phyloP scores from a whole-genome alignment of 129 eudicot species.

The Tagetes erecta region DNA sequence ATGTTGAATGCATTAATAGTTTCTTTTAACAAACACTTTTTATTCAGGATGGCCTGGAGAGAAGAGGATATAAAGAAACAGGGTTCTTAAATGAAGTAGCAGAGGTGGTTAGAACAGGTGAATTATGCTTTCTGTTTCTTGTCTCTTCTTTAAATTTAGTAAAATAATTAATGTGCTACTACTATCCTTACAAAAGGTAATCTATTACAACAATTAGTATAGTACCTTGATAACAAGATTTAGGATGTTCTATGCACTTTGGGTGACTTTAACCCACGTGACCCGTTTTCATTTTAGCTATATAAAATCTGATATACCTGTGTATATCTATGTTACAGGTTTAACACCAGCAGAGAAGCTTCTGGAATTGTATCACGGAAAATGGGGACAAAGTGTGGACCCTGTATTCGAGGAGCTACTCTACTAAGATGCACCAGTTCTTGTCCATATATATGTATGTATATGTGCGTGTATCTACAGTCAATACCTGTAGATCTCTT shows the following conservation, averaged over 20 bases:
- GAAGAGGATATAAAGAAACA: constrained; percentile 92
- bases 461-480: neutral
- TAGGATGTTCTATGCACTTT: neutral
- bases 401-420: constrained; percentile 88
- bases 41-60: constrained; percentile 89
- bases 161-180: neutral
- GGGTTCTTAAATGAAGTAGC: constrained; percentile 90
- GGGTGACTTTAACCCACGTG: neutral
- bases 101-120: constrained; percentile 94
- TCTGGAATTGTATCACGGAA: constrained; percentile 76
- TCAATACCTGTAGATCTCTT: neutral
- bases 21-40: neutral
- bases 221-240: neutral
- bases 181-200: neutral
- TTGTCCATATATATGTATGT: constrained; percentile 27
- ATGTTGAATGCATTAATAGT: neutral
- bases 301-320: constrained; percentile 1
- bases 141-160: neutral
- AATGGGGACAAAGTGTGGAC: constrained; percentile 85
- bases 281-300: neutral
- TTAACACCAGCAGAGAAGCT: constrained; percentile 96
- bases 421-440: constrained; percentile 46
- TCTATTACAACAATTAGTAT: neutral
- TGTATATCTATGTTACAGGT: constrained; percentile 45
- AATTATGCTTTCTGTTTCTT: neutral